A percentile compares a stretch with the other conserved stretches of the same genome.
Evolutionary conservation across 768 basidiomycete genomes (phyloP).

Genomic region (Amyloporia xantha): DNA sequence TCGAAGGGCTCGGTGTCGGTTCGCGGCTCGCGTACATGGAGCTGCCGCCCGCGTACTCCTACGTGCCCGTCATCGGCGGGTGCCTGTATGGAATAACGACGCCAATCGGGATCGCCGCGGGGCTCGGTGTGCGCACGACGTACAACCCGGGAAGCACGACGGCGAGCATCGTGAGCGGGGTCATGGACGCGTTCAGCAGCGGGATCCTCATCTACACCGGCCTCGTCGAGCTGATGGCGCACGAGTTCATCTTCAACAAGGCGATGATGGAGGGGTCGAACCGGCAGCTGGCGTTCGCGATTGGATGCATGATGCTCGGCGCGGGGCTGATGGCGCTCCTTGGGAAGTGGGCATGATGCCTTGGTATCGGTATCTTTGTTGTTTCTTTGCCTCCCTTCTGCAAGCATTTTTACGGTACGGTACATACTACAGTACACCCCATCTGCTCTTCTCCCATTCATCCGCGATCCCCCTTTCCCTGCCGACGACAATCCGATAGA

Average conservation of each 20-base stretch:
- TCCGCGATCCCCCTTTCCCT: no score
- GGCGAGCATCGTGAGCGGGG: slow-evolving; percentile 76
- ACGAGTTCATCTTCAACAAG: slow-evolving; percentile 89
- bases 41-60: slow-evolving; percentile 47
- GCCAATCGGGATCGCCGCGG: slow-evolving; percentile 78
- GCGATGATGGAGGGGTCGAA: slow-evolving; percentile 71
- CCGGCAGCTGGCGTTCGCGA: slow-evolving; percentile 59
- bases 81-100: slow-evolving; percentile 71
- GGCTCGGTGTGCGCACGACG: slow-evolving; percentile 64
- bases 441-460: no score
- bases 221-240: slow-evolving; percentile 74
- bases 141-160: slow-evolving; percentile 79
- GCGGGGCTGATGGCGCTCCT: slow-evolving; percentile 87
- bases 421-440: no score
- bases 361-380: no score
- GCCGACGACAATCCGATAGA: no score
- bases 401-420: no score
- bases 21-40: slow-evolving; percentile 77
- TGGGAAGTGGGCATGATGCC: slow-evolving; percentile 90
- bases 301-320: slow-evolving; percentile 73
- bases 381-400: no score
- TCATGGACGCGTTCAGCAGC: slow-evolving; percentile 77
- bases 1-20: slow-evolving; percentile 92
- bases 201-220: slow-evolving; percentile 89
- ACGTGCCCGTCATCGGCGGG: slow-evolving; percentile 54